A percentile compares a stretch with the other conserved stretches of the same genome.
These are phyloP conservation scores for Ensete glaucum DNA, from an alignment of 176 grass and related monocot genomes.

Conservation along the genomic window DNA sequence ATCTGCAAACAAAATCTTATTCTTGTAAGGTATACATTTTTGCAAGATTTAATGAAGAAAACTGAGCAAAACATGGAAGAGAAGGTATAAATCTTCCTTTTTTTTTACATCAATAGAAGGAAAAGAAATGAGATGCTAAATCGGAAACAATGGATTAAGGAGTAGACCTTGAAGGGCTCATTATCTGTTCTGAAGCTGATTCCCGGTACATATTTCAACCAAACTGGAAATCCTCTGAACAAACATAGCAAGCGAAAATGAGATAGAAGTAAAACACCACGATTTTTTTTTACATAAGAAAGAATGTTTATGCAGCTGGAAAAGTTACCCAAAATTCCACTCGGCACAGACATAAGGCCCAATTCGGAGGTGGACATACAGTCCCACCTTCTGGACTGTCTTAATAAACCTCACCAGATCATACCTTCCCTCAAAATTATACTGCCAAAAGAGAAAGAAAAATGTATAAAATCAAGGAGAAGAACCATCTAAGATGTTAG, in stretches of 20 bases:
- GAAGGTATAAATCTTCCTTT: background rate
- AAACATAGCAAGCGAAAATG: constrained; percentile 5
- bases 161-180: constrained; percentile 77
- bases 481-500: constrained; percentile 2
- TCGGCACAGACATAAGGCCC: constrained; percentile 96
- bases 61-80: background rate
- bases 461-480: constrained; percentile 7
- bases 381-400: constrained; percentile 67
- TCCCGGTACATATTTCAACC: constrained; percentile 95
- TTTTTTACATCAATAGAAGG: too few relatives aligned
- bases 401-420: constrained; percentile 94
- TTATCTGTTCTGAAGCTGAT: constrained; percentile 99
- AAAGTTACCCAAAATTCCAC: constrained; percentile 93
- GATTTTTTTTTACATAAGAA: background rate
- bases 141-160: background rate
- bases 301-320: background rate
- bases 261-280: constrained; percentile 8
- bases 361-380: constrained; percentile 91
- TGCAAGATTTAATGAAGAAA: background rate
- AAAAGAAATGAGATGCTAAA: background rate
- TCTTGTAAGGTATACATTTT: background rate
- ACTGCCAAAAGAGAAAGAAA: constrained; percentile 44
- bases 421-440: constrained; percentile 93
- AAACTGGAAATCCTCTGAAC: constrained; percentile 89
- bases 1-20: constrained; percentile 35